These are phyloP conservation scores for Parastagonospora avenae DNA, from an alignment of 2,329 filamentous ascomycete genomes.

Conservation along the genomic window DNA sequence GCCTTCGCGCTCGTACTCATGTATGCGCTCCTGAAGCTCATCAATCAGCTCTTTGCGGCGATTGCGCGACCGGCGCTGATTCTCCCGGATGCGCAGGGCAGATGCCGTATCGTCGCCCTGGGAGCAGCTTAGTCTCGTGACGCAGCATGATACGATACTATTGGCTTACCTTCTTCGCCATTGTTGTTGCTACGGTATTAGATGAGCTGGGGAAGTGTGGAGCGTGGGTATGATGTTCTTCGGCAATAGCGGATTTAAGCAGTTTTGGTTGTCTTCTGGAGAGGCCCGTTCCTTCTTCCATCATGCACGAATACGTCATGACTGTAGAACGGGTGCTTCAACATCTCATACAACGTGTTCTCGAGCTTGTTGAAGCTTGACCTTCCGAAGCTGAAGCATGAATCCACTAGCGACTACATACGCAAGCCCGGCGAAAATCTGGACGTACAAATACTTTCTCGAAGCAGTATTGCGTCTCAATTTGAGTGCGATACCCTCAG, in stretches of 20 bases:
- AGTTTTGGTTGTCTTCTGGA: background rate
- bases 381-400: conserved; percentile 25
- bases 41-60: conserved; percentile 72
- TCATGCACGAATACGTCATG: too few species aligned
- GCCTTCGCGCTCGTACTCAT: conserved; percentile 66
- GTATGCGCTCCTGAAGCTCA: conserved; percentile 67
- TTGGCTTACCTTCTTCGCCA: background rate
- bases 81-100: conserved; percentile 67
- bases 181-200: background rate
- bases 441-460: conserved; percentile 44
- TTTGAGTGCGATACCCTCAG: conserved; percentile 51
- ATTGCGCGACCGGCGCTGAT: conserved; percentile 73
- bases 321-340: background rate
- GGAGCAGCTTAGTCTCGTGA: background rate
- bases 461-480: conserved; percentile 35
- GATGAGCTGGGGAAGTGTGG: background rate
- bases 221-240: background rate
- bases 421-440: conserved; percentile 46
- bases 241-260: background rate
- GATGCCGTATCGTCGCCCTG: conserved; percentile 37
- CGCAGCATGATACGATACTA: background rate
- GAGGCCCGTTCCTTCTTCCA: too few species aligned
- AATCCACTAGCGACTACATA: conserved; percentile 43
- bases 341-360: background rate
- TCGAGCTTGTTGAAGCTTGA: conserved; percentile 8